phyloP scores from a whole-genome alignment of 1,139 yeast genomes.

The Yamadazyma epiphylla region DNA sequence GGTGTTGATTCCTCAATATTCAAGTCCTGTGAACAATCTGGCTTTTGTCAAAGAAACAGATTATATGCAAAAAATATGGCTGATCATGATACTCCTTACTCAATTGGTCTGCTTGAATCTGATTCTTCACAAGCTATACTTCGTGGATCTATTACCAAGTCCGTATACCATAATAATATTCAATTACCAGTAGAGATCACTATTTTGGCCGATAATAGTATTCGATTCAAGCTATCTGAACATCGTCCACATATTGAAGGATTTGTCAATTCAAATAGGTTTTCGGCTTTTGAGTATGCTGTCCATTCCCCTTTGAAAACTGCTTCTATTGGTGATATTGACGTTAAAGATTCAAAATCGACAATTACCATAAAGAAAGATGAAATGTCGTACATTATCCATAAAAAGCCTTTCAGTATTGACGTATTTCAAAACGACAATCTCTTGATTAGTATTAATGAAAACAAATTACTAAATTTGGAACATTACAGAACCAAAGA shows the following conservation, averaged over 20 bases:
- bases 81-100: conserved; percentile 31
- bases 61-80: conserved; percentile 46
- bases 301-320: not conserved
- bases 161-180: not conserved
- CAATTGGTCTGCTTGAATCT: conserved; percentile 43
- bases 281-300: not conserved
- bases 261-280: not conserved
- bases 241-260: not conserved
- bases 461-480: conserved; percentile 61
- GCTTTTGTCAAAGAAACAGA: conserved; percentile 82
- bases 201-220: not conserved
- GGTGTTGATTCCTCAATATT: conserved; percentile 71
- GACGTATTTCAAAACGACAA: conserved; percentile 41
- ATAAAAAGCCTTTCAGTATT: conserved; percentile 39
- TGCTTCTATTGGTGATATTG: not conserved
- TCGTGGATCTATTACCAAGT: conserved; percentile 46
- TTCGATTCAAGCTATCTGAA: not conserved
- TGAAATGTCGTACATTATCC: conserved; percentile 16
- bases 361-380: conserved; percentile 6
- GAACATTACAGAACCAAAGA: conserved; percentile 66
- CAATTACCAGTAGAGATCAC: not conserved
- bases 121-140: conserved; percentile 20
- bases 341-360: not conserved
- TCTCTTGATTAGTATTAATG: conserved; percentile 59
- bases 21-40: conserved; percentile 76